Percentiles rank a stretch among this genome's conserved stretches.
Conservation (phyloP, 208 protist species). For the Trypanosoma boissoni region DNA sequence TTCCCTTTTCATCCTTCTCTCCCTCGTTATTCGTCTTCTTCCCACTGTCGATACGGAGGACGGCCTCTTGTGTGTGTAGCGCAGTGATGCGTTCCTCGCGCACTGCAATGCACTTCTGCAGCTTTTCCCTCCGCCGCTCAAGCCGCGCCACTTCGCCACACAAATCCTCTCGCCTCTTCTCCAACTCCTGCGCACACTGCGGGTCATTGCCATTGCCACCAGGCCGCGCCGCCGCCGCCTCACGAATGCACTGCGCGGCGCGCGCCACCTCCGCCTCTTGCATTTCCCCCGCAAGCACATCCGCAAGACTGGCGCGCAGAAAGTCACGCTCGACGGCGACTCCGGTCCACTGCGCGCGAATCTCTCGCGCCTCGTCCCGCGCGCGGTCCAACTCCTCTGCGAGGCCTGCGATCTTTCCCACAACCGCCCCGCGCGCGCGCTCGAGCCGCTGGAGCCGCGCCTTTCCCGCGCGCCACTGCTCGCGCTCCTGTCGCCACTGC, state of each 20-base stretch:
- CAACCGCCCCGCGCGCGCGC: slow-evolving; percentile 34
- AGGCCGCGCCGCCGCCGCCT: slow-evolving; percentile 62
- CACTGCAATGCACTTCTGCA: slow-evolving; percentile 57
- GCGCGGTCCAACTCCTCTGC: slow-evolving; percentile 46
- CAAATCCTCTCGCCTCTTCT: slow-evolving; percentile 59
- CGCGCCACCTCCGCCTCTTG: slow-evolving; percentile 33
- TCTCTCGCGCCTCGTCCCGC: slow-evolving; percentile 50
- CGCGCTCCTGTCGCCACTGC: slow-evolving; percentile 36
- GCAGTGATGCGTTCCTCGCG: slow-evolving; percentile 58
- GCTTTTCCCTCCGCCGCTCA: slow-evolving; percentile 68
- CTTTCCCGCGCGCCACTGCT: slow-evolving; percentile 35
- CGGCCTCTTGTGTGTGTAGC: slow-evolving; percentile 45
- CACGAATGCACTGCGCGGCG: slow-evolving; percentile 49
- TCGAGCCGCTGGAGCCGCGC: slow-evolving; percentile 57
- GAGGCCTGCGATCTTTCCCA: slow-evolving; percentile 42
- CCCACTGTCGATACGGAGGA: slow-evolving; percentile 3
- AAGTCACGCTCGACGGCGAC: slow-evolving; percentile 68
- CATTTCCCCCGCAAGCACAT: slow-evolving; percentile 27
- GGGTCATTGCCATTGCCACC: slow-evolving; percentile 62
- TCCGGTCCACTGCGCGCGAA: slow-evolving; percentile 51
- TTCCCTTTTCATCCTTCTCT: neutral
- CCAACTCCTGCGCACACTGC: slow-evolving; percentile 48
- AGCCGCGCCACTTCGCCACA: slow-evolving; percentile 73
- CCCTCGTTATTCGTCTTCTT: neutral
- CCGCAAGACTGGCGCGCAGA: slow-evolving; percentile 31